These are phyloP conservation scores for Citrus mangshanensis DNA, from an alignment of 345 rosid species.

Conservation along the genomic window DNA sequence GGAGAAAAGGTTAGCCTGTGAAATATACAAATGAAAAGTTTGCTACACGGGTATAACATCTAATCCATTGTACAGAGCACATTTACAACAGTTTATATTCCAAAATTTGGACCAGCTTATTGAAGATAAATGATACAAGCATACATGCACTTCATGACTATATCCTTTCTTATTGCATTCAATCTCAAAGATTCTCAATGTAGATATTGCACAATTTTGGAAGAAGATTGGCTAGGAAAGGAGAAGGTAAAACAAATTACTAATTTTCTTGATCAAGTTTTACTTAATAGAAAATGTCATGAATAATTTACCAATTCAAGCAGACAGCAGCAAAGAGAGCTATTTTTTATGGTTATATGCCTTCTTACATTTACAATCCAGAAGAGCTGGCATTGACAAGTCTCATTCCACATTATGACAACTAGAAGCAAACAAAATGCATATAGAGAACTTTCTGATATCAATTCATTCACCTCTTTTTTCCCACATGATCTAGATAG, in stretches of 20 bases:
- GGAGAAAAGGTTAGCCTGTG: constrained; percentile 21
- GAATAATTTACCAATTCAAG: background rate
- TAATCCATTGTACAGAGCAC: background rate
- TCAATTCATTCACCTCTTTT: background rate
- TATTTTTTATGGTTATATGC: background rate
- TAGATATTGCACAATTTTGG: background rate
- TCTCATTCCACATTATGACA: background rate
- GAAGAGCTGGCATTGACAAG: background rate
- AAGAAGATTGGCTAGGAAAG: background rate
- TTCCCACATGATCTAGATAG: background rate
- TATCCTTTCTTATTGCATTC: background rate
- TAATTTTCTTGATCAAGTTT: background rate
- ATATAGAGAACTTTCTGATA: background rate
- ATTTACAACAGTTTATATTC: background rate
- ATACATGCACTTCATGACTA: background rate
- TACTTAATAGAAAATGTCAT: background rate
- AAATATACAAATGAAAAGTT: background rate
- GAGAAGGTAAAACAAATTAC: background rate
- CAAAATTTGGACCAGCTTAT: background rate
- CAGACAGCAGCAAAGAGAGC: background rate
- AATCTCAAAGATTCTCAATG: background rate
- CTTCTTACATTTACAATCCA: background rate
- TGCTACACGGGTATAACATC: background rate
- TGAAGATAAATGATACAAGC: background rate
- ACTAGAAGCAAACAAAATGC: background rate